Conservation (phyloP, 768 basidiomycete species). For the Podaxis sp. region DNA sequence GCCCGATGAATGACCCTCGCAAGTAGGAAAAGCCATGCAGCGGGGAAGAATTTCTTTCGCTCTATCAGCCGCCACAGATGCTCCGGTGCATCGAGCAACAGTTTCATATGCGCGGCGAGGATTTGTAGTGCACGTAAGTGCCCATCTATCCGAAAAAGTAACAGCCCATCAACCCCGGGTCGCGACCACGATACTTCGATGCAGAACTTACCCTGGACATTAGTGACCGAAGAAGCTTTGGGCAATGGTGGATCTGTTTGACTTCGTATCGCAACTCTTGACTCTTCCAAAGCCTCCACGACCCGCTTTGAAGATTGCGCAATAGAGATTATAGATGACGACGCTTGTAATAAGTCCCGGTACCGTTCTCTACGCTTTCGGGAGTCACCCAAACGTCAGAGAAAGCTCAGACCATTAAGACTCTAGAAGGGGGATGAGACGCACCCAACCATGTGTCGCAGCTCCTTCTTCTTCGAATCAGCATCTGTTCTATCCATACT, state of each 20-base stretch:
- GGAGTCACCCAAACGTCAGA: conserved; percentile 30
- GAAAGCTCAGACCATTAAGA: conserved; percentile 1
- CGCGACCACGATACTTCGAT: not conserved
- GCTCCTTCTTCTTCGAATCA: conserved; percentile 84
- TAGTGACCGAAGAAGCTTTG: conserved; percentile 37
- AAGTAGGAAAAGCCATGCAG: conserved; percentile 86
- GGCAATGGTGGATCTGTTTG: conserved; percentile 46
- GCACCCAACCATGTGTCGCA: conserved; percentile 91
- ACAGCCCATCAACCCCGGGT: not conserved
- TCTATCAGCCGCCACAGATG: conserved; percentile 89
- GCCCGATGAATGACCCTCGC: conserved; percentile 83
- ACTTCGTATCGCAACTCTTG: conserved; percentile 50
- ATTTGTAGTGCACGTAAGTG: conserved; percentile 70
- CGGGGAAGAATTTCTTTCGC: conserved; percentile 73
- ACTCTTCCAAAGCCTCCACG: conserved; percentile 60
- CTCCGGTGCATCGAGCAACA: conserved; percentile 91
- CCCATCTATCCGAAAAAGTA: conserved; percentile 43
- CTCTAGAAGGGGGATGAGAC: conserved; percentile 31
- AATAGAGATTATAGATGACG: conserved; percentile 80
- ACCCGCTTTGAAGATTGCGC: conserved; percentile 68
- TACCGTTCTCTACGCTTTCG: conserved; percentile 85
- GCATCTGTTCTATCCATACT: conserved; percentile 62
- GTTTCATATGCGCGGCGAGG: conserved; percentile 85
- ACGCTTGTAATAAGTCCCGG: conserved; percentile 83
- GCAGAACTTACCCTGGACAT: conserved; percentile 40